Evolutionary conservation across 148 eudicot genomes (phyloP), one percentile per base, ranked within the genome.

Genomic region (Dysphania ambrosioides): DNA sequence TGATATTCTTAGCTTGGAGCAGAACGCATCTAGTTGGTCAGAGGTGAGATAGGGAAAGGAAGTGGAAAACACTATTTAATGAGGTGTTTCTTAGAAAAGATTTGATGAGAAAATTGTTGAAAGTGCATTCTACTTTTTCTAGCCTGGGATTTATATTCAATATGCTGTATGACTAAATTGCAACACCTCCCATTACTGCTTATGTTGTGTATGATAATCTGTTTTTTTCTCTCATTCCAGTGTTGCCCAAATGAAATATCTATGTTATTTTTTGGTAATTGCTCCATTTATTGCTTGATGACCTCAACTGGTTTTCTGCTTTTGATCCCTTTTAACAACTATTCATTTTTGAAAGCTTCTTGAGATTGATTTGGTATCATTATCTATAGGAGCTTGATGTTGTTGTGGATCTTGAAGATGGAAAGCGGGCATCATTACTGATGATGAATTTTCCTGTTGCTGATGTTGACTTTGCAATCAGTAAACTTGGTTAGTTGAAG

Each of bases 391-490:
- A 95, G 76, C 88, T 81, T 75, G 90, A 83, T 76, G 66, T 75
- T 60, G 61, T 65, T 66, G 77, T 68, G 73, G 85, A 73, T 75
- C 75, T 72, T 79, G 75, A 66, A 68, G 87, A 82, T 71, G 89
- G 83, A 70, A 90, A 74, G 72, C 83, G 83, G 60, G 85, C 84
- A 77, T 82, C 88, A 16, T 82, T 95, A 72, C 47, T 95, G 76
- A 85, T 71, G 84, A 95, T 95, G 99, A 87, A 86, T 75, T 95
- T 95, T 73, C 80, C 97, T 69, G 30, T 71, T 64, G 88, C 84
- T 55, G 86, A 92, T 82, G 85, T 95, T 51, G 85, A 88, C 71
- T 90, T 86, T 84, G 97, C 99, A 60, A 84, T 92, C 41, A 74
- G 72, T 77, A 95, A 81, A 79, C 88, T 92, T 79, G 99, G 99